A percentile compares a stretch with the other conserved stretches of the same genome.
Evolutionary conservation across 2,329 filamentous ascomycete genomes (phyloP).

Genomic region (Fusarium coicis): DNA sequence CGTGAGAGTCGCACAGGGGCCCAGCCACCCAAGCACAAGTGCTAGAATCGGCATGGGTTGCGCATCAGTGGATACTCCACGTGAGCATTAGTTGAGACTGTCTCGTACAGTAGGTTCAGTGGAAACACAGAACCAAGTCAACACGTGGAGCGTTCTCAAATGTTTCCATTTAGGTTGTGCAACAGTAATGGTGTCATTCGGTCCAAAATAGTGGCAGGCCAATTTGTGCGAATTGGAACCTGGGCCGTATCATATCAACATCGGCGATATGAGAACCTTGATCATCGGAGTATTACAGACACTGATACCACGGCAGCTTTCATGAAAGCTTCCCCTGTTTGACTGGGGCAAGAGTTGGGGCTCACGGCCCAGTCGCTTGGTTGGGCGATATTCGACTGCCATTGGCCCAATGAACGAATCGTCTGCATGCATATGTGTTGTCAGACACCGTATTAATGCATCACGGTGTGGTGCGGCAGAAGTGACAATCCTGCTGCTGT

Average conservation of each 20-base stretch:
- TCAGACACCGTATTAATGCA: conserved; percentile 40
- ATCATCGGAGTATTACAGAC: background rate
- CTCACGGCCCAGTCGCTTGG: conserved; percentile 39
- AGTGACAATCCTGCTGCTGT: conserved; percentile 19
- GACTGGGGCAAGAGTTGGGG: conserved; percentile 16
- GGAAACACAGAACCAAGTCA: conserved; percentile 41
- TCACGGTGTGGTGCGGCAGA: conserved; percentile 30
- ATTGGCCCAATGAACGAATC: conserved; percentile 31
- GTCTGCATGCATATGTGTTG: conserved; percentile 38
- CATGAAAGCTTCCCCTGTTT: conserved; percentile 23
- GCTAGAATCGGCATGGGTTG: conserved; percentile 43
- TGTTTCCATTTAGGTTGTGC: conserved; percentile 42
- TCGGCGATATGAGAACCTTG: conserved; percentile 17
- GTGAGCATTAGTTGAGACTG: conserved; percentile 42
- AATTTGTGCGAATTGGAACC: background rate
- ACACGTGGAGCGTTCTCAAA: conserved; percentile 45
- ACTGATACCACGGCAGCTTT: conserved; percentile 11
- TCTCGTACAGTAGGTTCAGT: conserved; percentile 38
- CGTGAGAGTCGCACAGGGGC: conserved; percentile 38
- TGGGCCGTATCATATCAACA: conserved; percentile 1
- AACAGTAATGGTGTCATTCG: conserved; percentile 29
- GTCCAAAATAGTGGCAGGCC: conserved; percentile 26
- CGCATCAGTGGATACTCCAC: conserved; percentile 48
- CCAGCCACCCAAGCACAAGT: conserved; percentile 40
- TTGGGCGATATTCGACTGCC: conserved; percentile 22